Conservation (phyloP, 345 rosid species). For the Dipteronia dyeriana region DNA sequence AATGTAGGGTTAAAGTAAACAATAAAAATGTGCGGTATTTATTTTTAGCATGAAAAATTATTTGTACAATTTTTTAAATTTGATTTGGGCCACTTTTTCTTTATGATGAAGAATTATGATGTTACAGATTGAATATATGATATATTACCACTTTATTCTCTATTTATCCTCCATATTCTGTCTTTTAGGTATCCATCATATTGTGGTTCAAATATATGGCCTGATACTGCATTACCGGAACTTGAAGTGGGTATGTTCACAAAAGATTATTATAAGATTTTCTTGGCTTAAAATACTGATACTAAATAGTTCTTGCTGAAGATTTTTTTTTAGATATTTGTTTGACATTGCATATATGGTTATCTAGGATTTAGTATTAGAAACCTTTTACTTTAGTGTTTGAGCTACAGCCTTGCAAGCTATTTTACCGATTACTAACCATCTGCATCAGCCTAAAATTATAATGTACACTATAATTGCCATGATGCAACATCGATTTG, state of each 20-base stretch:
- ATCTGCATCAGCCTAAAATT: background rate
- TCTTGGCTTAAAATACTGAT: background rate
- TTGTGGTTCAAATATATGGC: constrained; percentile 96
- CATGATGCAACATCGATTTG: background rate
- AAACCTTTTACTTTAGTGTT: constrained; percentile 3
- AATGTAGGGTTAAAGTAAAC: background rate
- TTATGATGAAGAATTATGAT: background rate
- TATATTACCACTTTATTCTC: background rate
- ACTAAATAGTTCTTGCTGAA: background rate
- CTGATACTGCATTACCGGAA: constrained; percentile 66
- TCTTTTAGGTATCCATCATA: constrained; percentile 77
- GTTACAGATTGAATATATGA: background rate
- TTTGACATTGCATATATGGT: background rate
- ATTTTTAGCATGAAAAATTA: background rate
- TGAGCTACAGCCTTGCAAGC: constrained; percentile 2
- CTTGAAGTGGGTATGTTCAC: constrained; percentile 70
- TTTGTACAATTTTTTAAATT: background rate
- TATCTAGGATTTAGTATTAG: background rate
- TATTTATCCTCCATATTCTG: constrained; percentile 15
- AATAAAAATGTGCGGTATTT: background rate
- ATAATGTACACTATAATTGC: background rate
- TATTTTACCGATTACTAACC: background rate
- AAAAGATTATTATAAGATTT: constrained; percentile 5
- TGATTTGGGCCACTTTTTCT: background rate
- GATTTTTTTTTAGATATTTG: background rate